Evolutionary conservation across 1,284 basidiomycete species (phyloP).

Genomic region (Cryptococcus maquisensis): DNA sequence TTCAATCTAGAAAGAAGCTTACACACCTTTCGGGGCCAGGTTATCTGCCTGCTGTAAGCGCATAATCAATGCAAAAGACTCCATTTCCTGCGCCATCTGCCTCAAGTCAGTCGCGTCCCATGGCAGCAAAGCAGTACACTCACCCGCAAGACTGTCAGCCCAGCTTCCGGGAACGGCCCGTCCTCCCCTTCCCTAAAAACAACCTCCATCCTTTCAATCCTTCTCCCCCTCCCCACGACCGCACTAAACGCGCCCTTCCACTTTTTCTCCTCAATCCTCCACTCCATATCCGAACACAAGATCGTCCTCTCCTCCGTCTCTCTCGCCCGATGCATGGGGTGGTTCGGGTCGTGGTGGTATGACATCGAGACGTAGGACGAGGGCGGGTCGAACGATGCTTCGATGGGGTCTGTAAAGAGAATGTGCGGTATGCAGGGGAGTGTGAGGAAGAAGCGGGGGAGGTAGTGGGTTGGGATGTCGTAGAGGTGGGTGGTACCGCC

Average conservation of each 20-base stretch:
- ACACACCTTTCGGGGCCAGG: conserved; percentile 1
- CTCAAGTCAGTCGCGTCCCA: background rate
- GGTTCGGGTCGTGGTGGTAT: no score
- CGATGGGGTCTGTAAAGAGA: conserved; percentile 1
- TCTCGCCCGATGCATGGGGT: no score
- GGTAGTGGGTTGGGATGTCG: conserved; percentile 6
- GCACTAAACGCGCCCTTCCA: conserved; percentile 1
- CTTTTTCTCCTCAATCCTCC: background rate
- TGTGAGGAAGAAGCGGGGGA: conserved; percentile 12
- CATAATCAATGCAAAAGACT: conserved; percentile 3
- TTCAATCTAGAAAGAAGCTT: no score
- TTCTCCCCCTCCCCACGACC: background rate
- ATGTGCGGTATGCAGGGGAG: conserved; percentile 1
- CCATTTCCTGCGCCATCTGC: conserved; percentile 9
- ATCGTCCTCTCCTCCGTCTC: background rate
- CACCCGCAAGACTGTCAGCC: conserved; percentile 4
- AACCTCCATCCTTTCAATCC: background rate
- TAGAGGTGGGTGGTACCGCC: background rate
- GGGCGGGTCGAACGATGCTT: background rate
- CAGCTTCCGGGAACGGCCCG: conserved; percentile 3
- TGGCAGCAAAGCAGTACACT: background rate
- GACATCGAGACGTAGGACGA: no score
- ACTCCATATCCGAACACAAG: background rate
- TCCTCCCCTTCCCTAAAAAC: background rate
- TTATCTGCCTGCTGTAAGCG: background rate